Base-by-base conservation (phyloP, 140 eudicot species). In the Ambrosia hybrid region DNA sequence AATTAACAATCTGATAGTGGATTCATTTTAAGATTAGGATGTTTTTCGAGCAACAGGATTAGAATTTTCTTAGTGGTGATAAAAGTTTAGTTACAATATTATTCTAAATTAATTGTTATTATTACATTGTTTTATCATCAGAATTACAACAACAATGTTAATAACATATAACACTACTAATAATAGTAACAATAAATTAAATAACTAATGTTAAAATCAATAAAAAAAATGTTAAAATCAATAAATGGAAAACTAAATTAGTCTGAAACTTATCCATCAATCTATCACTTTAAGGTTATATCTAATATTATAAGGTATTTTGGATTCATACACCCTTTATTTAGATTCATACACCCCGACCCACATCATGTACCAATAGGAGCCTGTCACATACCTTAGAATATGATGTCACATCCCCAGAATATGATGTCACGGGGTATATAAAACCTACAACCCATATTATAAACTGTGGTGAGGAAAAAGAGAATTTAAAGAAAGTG, bases 401-500 rank as follows among this genome's bases (percentile, higher is more conserved):
- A 21, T 21, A 21, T 21, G 26, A 21, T 21, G 26, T 21, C 26
- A 21, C 26, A 21, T 21, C 26, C 26, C 26, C 26, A 21, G 26
- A 21, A 21, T 21, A 21, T 21, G 26, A 21, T 21, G 26, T 21
- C 26, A 21, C 26, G 26, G 26, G 26, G 26, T 21, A 21, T 21
- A 21, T 21, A 21, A 21, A 21, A 21, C 26, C 26, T 21, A 21
- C 26, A 21, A 21, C 26, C 26, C 26, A 52, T 52, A 52, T 52
- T 14, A 52, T 52, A 52, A 53, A n/a, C 21, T n/a, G 59, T 53
- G 21, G 14, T 6, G 30, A 5, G 30, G 59, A 53, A 53, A 53
- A 53, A 53, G 34, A 6, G 30, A n/a, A 53, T n/a, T 53, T 53
- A 53, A 53, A 53, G 26, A 53, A 53, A 53, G 59, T 53, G 59